phyloP scores from a whole-genome alignment of 306 rosid genomes.

The Spatholobus suberectus region DNA sequence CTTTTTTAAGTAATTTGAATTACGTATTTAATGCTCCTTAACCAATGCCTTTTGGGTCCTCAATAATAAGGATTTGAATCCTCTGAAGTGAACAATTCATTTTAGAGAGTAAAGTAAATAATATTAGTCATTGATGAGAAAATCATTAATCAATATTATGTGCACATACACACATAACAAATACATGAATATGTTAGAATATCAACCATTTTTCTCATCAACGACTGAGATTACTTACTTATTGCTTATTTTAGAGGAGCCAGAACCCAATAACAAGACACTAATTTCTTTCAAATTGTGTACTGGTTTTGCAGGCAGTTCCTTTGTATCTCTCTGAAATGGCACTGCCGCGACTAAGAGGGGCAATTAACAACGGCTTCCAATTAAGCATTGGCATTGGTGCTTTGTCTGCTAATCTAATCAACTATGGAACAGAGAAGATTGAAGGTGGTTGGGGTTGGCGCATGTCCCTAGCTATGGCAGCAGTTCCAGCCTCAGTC shows the following conservation, averaged over 20 bases:
- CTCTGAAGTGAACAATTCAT: not conserved
- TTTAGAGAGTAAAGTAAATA: not conserved
- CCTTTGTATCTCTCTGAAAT: conserved; percentile 84
- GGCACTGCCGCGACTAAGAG: conserved; percentile 76
- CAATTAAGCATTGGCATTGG: conserved; percentile 78
- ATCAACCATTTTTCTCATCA: not conserved
- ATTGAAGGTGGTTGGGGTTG: conserved; percentile 73
- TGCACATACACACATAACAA: not conserved
- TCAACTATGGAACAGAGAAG: conserved; percentile 74
- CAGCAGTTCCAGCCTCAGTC: conserved; percentile 70
- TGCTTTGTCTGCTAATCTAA: conserved; percentile 62
- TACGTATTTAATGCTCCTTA: not conserved
- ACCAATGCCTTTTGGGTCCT: not conserved
- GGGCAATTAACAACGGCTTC: conserved; percentile 83
- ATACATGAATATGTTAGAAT: not conserved
- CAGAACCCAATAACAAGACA: not conserved
- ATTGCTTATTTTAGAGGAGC: not conserved
- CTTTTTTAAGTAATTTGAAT: not conserved
- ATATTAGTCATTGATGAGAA: not conserved
- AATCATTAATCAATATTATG: not conserved
- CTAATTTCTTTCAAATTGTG: not conserved
- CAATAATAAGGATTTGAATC: not conserved
- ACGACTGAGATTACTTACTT: not conserved
- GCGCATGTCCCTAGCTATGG: conserved; percentile 78
- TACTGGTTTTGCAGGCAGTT: conserved; percentile 58